Conservation (phyloP, 2,329 filamentous ascomycete species). For the Fusarium nisikadoi region DNA sequence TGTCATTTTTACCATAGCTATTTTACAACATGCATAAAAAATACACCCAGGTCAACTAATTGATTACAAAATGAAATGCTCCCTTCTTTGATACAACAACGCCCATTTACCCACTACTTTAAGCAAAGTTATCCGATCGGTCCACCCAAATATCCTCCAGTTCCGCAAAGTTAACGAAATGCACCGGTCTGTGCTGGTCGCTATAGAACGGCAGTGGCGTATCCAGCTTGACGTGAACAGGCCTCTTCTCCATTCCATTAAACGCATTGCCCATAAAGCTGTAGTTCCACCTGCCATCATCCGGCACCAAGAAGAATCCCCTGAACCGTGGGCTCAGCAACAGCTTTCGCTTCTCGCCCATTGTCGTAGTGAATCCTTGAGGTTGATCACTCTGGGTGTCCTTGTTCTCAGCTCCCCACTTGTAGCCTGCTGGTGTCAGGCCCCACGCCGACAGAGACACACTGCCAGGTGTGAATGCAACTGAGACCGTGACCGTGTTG, state of each 20-base stretch:
- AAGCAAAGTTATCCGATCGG: slow-evolving; percentile 91
- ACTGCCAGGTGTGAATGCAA: slow-evolving; percentile 95
- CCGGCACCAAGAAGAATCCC: slow-evolving; percentile 95
- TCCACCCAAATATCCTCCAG: slow-evolving; percentile 98
- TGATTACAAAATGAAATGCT: slow-evolving; percentile 37
- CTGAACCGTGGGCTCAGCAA: slow-evolving; percentile 92
- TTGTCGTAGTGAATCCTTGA: slow-evolving; percentile 88
- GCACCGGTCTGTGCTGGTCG: slow-evolving; percentile 88
- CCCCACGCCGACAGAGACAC: slow-evolving; percentile 95
- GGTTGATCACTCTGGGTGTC: slow-evolving; percentile 93
- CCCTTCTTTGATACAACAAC: slow-evolving; percentile 31
- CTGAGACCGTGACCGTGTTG: slow-evolving; percentile 93
- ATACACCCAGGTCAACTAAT: slow-evolving; percentile 16
- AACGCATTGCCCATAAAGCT: slow-evolving; percentile 96
- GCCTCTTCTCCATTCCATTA: slow-evolving; percentile 87
- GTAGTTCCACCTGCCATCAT: slow-evolving; percentile 94
- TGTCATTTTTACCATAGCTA: slow-evolving; percentile 18
- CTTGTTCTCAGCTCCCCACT: slow-evolving; percentile 97
- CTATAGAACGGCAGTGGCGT: slow-evolving; percentile 92
- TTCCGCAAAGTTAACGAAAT: slow-evolving; percentile 98
- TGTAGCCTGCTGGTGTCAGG: slow-evolving; percentile 90
- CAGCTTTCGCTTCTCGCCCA: slow-evolving; percentile 96
- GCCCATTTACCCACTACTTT: slow-evolving; percentile 48
- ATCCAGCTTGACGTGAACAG: slow-evolving; percentile 91
- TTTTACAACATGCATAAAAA: slow-evolving; percentile 36